Percentiles rank a stretch among this genome's conserved stretches.
Evolutionary conservation across 169 alveolate species (phyloP).

Genomic region (Amoebophrya sp.): DNA sequence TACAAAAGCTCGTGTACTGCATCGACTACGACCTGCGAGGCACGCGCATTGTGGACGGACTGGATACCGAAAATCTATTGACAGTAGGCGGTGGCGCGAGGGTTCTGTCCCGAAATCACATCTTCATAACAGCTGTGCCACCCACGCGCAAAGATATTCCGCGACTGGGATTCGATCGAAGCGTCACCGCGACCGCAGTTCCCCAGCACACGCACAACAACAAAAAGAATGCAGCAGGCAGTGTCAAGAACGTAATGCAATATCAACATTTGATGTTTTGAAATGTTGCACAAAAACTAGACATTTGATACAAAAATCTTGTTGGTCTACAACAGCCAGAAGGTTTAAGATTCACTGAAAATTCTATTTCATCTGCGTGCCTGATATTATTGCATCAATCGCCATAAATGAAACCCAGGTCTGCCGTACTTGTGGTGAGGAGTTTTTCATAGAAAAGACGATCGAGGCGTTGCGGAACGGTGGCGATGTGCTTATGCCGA

Average conservation of each 20-base stretch:
- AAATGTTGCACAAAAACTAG: not conserved
- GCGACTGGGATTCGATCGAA: not conserved
- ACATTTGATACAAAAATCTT: not conserved
- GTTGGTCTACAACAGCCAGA: not conserved
- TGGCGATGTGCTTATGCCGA: not conserved
- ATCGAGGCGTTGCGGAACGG: conserved; percentile 4
- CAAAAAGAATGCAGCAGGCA: not conserved
- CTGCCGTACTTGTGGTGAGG: conserved; percentile 23
- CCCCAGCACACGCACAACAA: not conserved
- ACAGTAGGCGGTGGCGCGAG: not conserved
- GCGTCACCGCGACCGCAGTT: not conserved
- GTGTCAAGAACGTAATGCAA: not conserved
- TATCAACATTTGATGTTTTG: not conserved
- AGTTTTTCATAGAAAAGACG: not conserved
- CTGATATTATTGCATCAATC: too few species aligned
- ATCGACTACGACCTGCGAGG: not conserved
- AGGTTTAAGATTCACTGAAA: too few species aligned
- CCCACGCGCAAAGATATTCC: not conserved
- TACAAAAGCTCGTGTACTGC: not conserved
- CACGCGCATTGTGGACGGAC: not conserved
- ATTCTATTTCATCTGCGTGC: too few species aligned
- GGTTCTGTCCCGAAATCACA: not conserved
- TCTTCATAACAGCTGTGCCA: not conserved
- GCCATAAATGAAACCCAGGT: not conserved
- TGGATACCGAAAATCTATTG: not conserved